phyloP scores from a whole-genome alignment of 2,329 filamentous ascomycete genomes.

The Colletotrichum sansevieriae region DNA sequence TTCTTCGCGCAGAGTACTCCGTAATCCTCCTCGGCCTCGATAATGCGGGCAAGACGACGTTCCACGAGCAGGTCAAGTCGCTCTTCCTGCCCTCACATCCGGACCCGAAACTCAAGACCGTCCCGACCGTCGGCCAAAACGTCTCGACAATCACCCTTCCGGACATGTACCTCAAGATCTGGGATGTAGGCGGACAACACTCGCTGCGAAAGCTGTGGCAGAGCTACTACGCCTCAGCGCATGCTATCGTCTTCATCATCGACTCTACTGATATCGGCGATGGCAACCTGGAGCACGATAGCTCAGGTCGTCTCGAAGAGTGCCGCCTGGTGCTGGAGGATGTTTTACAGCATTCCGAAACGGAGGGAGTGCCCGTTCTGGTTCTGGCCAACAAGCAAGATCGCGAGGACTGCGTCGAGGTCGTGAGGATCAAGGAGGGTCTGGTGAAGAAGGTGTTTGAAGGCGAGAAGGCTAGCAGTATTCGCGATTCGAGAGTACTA shows the following conservation, averaged over 20 bases:
- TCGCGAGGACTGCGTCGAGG: conserved; percentile 96
- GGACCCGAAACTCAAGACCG: conserved; percentile 82
- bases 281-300: conserved; percentile 70
- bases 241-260: conserved; percentile 98
- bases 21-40: conserved; percentile 97
- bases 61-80: conserved; percentile 95
- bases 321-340: conserved; percentile 91
- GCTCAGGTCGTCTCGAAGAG: conserved; percentile 79
- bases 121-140: conserved; percentile 97
- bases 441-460: conserved; percentile 96
- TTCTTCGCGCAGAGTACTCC: conserved; percentile 80
- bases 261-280: conserved; percentile 95
- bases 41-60: conserved; percentile 98
- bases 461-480: conserved; percentile 86
- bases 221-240: conserved; percentile 92
- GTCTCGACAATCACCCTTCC: conserved; percentile 91
- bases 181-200: conserved; percentile 97
- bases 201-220: conserved; percentile 93
- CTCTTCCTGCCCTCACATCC: conserved; percentile 77
- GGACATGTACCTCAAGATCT: conserved; percentile 98
- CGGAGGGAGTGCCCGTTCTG: conserved; percentile 90
- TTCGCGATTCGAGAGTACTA: conserved; percentile 90
- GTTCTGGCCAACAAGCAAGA: conserved; percentile 99
- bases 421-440: conserved; percentile 96
- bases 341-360: conserved; percentile 87